Conservation (phyloP, 257 asterid genomes). For the Penstemon davidsonii region DNA sequence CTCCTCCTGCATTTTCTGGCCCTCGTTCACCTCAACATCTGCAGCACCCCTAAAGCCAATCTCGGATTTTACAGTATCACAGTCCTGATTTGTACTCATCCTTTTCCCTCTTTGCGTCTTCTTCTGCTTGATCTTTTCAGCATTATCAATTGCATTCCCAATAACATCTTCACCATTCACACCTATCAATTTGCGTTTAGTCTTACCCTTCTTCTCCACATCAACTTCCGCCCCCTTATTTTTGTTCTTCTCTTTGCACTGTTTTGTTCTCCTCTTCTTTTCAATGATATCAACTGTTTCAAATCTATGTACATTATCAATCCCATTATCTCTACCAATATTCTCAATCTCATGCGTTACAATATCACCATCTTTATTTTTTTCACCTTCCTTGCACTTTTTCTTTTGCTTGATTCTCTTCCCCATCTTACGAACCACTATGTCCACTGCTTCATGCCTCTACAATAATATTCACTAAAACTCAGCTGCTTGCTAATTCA, state of each 20-base stretch:
- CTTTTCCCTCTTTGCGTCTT: conserved; percentile 11
- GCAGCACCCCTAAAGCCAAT: conserved; percentile 5
- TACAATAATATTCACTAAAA: neutral
- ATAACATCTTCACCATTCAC: conserved; percentile 12
- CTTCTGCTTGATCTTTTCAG: no score
- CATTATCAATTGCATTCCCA: conserved; percentile 15
- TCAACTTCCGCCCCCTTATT: conserved; percentile 16
- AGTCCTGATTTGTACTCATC: neutral
- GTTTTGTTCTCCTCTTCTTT: conserved; percentile 17
- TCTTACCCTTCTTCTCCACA: conserved; percentile 19
- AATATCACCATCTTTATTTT: neutral
- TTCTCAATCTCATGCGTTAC: conserved; percentile 17
- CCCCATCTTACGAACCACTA: conserved; percentile 18
- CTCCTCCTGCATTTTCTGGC: conserved; percentile 2
- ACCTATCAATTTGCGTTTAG: conserved; percentile 13
- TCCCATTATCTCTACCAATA: neutral
- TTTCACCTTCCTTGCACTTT: conserved; percentile 18
- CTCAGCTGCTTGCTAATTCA: neutral
- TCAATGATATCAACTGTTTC: conserved; percentile 26
- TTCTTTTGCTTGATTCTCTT: conserved; percentile 8
- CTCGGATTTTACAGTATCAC: neutral
- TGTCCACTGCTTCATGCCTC: conserved; percentile 25
- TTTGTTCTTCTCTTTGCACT: conserved; percentile 19
- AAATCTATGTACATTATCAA: conserved; percentile 16
- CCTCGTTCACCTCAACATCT: conserved; percentile 12